Conservation (phyloP, 306 rosid genomes). For the Corylus americana region DNA sequence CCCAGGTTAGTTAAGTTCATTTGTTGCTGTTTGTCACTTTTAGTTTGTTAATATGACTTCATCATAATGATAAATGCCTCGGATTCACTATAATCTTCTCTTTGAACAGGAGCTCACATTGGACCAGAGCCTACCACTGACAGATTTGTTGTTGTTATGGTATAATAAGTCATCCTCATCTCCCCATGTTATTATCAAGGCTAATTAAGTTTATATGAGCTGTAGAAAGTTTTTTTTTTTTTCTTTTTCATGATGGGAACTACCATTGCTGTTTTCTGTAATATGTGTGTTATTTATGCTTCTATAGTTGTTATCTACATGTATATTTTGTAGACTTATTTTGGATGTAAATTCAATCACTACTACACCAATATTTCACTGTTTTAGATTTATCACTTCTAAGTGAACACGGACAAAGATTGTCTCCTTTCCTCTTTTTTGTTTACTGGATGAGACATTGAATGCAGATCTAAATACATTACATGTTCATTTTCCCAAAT, state of each 20-base stretch:
- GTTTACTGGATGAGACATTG: neutral
- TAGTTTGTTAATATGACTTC: neutral
- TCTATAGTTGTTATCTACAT: neutral
- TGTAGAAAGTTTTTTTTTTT: neutral
- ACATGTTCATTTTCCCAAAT: neutral
- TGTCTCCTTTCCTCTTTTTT: neutral
- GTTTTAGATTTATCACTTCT: neutral
- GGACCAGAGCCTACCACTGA: constrained; percentile 99
- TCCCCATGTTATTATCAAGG: neutral
- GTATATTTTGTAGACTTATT: neutral
- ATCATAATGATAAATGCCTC: neutral
- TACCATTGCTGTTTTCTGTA: neutral
- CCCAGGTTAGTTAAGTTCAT: constrained; percentile 66
- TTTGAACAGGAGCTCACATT: constrained; percentile 77
- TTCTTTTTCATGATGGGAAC: neutral
- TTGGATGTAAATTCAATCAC: neutral
- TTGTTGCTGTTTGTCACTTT: neutral
- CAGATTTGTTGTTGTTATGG: constrained; percentile 96
- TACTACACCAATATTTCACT: neutral
- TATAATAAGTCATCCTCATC: constrained; percentile 27
- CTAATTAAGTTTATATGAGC: neutral
- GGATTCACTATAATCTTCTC: neutral
- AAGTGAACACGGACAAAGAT: neutral
- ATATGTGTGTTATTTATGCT: neutral
- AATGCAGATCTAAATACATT: neutral